Percentiles rank a stretch among this genome's conserved stretches.
phyloP scores from a whole-genome alignment of 345 rosid genomes.

The Populus davidiana region DNA sequence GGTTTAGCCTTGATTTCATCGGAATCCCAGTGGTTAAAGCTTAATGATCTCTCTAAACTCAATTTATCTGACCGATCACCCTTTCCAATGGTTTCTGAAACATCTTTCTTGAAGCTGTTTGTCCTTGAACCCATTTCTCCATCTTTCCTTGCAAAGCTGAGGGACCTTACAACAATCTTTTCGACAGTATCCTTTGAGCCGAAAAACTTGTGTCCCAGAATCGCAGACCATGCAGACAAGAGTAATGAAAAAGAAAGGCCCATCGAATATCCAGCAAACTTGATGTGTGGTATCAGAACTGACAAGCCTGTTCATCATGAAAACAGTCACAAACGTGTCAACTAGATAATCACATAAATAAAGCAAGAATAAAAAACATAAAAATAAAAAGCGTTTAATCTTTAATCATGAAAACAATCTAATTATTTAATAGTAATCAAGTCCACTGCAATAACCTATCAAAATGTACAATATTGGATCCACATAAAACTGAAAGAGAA shows the following conservation, averaged over 20 bases:
- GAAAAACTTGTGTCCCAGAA: conserved; percentile 31
- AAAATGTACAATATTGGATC: background rate
- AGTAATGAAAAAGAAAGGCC: conserved; percentile 48
- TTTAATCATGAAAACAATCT: background rate
- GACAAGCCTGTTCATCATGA: conserved; percentile 11
- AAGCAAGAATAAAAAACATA: background rate
- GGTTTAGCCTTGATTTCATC: conserved; percentile 13
- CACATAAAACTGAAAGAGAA: background rate
- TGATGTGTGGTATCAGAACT: conserved; percentile 8
- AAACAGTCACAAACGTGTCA: background rate
- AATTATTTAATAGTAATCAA: background rate
- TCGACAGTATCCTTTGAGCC: conserved; percentile 30
- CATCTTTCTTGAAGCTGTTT: conserved; percentile 37
- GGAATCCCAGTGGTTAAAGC: conserved; percentile 39
- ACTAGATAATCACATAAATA: background rate
- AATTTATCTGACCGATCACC: background rate
- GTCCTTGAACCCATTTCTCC: conserved; percentile 28
- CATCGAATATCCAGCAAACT: conserved; percentile 29
- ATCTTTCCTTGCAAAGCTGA: conserved; percentile 27
- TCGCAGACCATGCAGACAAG: conserved; percentile 40
- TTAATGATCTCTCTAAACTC: conserved; percentile 34
- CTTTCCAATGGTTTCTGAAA: conserved; percentile 19
- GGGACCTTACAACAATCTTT: conserved; percentile 26
- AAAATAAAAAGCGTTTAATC: background rate
- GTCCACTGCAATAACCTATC: background rate